A percentile compares a stretch with the other conserved stretches of the same genome.
These are phyloP conservation scores for Epichloe uncinata DNA, from an alignment of 2,329 filamentous ascomycete species.

Conservation along the genomic window DNA sequence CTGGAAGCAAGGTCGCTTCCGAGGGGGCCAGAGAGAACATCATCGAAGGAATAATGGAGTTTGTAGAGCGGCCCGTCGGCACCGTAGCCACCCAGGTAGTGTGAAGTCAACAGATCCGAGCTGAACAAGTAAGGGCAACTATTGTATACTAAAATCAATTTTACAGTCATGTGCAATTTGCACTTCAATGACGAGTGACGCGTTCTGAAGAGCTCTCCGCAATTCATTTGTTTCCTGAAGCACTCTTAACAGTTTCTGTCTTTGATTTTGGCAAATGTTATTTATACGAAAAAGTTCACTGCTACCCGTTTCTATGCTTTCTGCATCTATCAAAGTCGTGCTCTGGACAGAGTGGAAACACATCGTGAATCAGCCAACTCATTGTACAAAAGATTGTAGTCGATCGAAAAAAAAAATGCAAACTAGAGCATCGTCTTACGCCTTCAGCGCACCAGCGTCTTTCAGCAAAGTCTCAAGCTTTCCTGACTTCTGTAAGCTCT, in stretches of 20 bases:
- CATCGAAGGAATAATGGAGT: conserved; percentile 74
- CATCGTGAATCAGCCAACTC: conserved; percentile 1
- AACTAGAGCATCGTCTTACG: conserved; percentile 18
- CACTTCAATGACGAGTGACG: not conserved
- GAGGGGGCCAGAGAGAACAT: conserved; percentile 70
- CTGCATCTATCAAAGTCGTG: conserved; percentile 4
- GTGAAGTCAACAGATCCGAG: conserved; percentile 10
- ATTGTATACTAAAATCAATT: conserved; percentile 1
- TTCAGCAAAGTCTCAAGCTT: conserved; percentile 28
- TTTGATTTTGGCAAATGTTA: not conserved
- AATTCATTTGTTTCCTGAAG: too few relatives aligned
- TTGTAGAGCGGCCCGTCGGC: conserved; percentile 78
- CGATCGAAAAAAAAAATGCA: not conserved
- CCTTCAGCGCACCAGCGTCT: conserved; percentile 29
- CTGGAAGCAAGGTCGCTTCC: conserved; percentile 74
- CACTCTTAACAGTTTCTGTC: too few relatives aligned
- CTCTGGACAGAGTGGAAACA: not conserved
- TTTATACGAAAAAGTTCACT: not conserved
- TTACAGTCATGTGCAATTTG: too few relatives aligned
- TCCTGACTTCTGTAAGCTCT: conserved; percentile 36
- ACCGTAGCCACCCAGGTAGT: conserved; percentile 72
- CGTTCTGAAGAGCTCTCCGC: too few relatives aligned
- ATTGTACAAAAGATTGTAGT: not conserved
- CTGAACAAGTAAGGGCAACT: not conserved
- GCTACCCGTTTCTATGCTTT: not conserved